These are phyloP conservation scores for Magnaporthales sp. DNA, from an alignment of 2,329 filamentous ascomycete species.

Conservation along the genomic window DNA sequence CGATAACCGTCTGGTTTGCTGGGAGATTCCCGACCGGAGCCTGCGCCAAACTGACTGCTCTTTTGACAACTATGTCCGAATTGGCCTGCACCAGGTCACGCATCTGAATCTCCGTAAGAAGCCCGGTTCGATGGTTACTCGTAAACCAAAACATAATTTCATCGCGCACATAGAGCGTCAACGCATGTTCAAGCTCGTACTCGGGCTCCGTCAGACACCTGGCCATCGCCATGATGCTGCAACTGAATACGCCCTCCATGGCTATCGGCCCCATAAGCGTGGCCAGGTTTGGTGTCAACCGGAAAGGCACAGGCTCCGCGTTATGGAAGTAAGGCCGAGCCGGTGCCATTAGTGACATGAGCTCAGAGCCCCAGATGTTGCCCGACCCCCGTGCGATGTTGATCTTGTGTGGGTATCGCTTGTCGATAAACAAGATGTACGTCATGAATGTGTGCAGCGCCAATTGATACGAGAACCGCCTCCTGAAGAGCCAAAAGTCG, in stretches of 20 bases:
- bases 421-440: conserved; percentile 95
- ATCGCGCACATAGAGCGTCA: conserved; percentile 91
- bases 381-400: conserved; percentile 80
- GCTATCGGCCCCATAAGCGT: conserved; percentile 92
- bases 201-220: conserved; percentile 85
- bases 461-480: conserved; percentile 93
- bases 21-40: conserved; percentile 72
- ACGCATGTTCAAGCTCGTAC: conserved; percentile 85
- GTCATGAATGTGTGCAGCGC: conserved; percentile 97
- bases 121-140: conserved; percentile 55
- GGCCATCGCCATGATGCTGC: conserved; percentile 91
- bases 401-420: conserved; percentile 92
- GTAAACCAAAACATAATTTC: conserved; percentile 98
- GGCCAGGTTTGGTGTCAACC: conserved; percentile 91
- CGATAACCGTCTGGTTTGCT: conserved; percentile 94
- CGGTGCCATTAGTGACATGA: conserved; percentile 81
- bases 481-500: conserved; percentile 97
- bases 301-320: conserved; percentile 92
- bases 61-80: conserved; percentile 84
- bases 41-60: conserved; percentile 76
- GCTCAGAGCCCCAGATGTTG: conserved; percentile 92
- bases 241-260: conserved; percentile 93
- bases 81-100: conserved; percentile 60
- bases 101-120: conserved; percentile 55
- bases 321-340: conserved; percentile 88